phyloP scores from a whole-genome alignment of 2,329 filamentous ascomycete species.

The Hymenoscyphus fraxineus region DNA sequence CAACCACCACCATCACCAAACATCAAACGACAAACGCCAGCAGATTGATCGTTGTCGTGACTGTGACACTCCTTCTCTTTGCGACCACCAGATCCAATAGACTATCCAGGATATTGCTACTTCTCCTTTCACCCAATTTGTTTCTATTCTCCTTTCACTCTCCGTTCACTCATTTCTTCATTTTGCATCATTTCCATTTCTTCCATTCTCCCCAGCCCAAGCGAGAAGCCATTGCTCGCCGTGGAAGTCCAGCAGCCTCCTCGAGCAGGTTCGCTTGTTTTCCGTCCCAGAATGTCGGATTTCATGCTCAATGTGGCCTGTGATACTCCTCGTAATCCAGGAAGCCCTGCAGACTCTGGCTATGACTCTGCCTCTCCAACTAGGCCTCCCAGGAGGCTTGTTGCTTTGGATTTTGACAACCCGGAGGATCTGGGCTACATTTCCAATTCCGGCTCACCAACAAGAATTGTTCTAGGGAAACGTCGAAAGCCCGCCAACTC shows the following conservation, averaged over 20 bases:
- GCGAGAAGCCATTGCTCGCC: constrained; percentile 27
- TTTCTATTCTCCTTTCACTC: constrained; percentile 12
- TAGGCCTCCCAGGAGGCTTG: neutral
- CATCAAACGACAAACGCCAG: constrained; percentile 1
- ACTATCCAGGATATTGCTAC: constrained; percentile 3
- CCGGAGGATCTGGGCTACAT: neutral
- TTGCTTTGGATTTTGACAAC: neutral
- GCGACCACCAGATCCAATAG: neutral
- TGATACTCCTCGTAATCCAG: constrained; percentile 2
- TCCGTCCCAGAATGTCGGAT: constrained; percentile 17
- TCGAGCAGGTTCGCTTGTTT: constrained; percentile 22
- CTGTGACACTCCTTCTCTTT: constrained; percentile 1
- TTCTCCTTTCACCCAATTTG: constrained; percentile 6
- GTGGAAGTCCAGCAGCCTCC: constrained; percentile 28
- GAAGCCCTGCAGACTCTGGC: constrained; percentile 16
- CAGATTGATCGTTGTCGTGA: neutral
- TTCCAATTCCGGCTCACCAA: neutral
- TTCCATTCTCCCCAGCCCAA: constrained; percentile 10
- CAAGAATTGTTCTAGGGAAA: neutral
- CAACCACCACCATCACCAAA: neutral
- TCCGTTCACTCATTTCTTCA: neutral
- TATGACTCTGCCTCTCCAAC: constrained; percentile 15
- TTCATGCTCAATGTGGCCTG: constrained; percentile 5
- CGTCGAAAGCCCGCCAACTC: neutral
- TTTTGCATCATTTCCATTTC: constrained; percentile 13